phyloP scores from a whole-genome alignment of 225 moss, liverwort and hornwort species.

The Sphagnum tenellum region DNA sequence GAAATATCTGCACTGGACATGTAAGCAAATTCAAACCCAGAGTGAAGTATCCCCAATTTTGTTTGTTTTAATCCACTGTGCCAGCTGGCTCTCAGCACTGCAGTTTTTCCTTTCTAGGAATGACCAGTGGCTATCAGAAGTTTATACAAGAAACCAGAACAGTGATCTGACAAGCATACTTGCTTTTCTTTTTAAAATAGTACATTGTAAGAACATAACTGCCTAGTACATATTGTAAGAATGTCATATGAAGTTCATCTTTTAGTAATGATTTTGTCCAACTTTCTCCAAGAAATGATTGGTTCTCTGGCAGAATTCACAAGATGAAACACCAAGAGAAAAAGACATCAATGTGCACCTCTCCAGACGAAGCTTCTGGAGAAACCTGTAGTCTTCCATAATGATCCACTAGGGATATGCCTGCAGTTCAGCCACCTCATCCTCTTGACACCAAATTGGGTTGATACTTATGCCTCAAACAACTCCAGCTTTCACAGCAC shows the following conservation, averaged over 20 bases:
- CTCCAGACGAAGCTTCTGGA: slow-evolving; percentile 28
- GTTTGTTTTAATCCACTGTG: too few species aligned
- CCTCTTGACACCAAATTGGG: background rate
- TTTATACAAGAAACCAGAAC: too few species aligned
- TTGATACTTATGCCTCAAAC: background rate
- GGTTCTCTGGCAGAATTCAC: background rate
- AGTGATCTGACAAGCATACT: background rate
- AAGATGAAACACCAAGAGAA: background rate
- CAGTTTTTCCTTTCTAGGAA: too few species aligned
- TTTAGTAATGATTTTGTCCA: background rate
- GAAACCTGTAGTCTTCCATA: slow-evolving; percentile 32
- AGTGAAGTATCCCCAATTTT: too few species aligned
- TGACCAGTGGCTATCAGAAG: too few species aligned
- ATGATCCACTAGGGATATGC: slow-evolving; percentile 44
- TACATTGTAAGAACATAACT: background rate
- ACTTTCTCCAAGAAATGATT: background rate
- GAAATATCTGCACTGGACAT: slow-evolving; percentile 3
- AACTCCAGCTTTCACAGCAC: background rate
- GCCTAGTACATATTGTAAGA: too few species aligned
- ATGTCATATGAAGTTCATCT: background rate
- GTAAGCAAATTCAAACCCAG: slow-evolving; percentile 12
- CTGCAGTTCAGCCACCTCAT: slow-evolving; percentile 8
- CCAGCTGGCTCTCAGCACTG: too few species aligned
- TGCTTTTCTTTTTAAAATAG: background rate
- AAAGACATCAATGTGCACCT: slow-evolving; percentile 16